Conservation (phyloP, 495 filamentous ascomycete genomes). For the Penicillium crystallinum region DNA sequence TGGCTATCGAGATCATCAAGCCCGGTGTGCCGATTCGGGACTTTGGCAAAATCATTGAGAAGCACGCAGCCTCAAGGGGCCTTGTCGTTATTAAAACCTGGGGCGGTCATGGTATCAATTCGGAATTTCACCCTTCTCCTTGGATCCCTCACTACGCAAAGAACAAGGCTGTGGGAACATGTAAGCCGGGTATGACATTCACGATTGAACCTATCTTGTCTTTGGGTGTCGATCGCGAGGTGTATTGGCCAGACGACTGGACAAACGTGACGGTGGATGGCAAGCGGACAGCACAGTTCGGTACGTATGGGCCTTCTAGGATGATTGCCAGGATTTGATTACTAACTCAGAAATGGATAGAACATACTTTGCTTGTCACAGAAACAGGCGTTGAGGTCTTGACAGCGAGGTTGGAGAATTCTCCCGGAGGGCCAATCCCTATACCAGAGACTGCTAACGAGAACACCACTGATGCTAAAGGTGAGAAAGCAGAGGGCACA, state of each 20-base stretch:
- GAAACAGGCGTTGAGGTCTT: slow-evolving; percentile 83
- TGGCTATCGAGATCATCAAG: slow-evolving; percentile 63
- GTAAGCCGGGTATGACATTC: slow-evolving; percentile 69
- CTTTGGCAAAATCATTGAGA: slow-evolving; percentile 64
- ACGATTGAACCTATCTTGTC: slow-evolving; percentile 73
- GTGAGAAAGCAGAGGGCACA: not conserved
- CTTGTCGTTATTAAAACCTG: slow-evolving; percentile 64
- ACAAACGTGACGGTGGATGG: slow-evolving; percentile 65
- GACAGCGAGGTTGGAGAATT: slow-evolving; percentile 66
- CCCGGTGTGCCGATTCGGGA: slow-evolving; percentile 65
- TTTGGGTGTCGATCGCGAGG: slow-evolving; percentile 56
- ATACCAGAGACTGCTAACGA: slow-evolving; percentile 41
- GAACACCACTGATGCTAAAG: not conserved
- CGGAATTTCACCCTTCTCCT: slow-evolving; percentile 62
- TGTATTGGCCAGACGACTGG: slow-evolving; percentile 73
- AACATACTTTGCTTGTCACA: slow-evolving; percentile 83
- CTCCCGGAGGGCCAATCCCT: slow-evolving; percentile 68
- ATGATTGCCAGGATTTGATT: not conserved
- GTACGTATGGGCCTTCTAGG: slow-evolving; percentile 17
- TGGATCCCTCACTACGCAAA: slow-evolving; percentile 69
- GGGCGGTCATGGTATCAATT: slow-evolving; percentile 68
- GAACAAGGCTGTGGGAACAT: slow-evolving; percentile 66
- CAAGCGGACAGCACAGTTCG: slow-evolving; percentile 64
- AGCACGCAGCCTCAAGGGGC: slow-evolving; percentile 56
- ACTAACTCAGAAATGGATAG: slow-evolving; percentile 22